These are phyloP conservation scores for Talaromyces funiculosus DNA, from an alignment of 2,329 filamentous ascomycete genomes.

Conservation along the genomic window DNA sequence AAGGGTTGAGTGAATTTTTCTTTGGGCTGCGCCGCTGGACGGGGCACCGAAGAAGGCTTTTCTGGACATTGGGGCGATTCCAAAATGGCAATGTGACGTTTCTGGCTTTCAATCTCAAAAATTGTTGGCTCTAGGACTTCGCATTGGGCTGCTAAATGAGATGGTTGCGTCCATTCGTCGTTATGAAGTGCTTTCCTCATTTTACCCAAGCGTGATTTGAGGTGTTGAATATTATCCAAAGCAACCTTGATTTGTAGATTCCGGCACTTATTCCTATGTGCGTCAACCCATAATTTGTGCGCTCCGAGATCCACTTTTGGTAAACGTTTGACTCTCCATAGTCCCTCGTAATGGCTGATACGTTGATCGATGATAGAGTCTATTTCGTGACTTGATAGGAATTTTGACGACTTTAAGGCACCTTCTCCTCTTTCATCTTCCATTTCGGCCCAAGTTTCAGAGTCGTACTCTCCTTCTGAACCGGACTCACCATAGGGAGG, in stretches of 20 bases:
- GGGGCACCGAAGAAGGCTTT: constrained; percentile 19
- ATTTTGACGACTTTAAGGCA: constrained; percentile 16
- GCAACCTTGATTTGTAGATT: constrained; percentile 42
- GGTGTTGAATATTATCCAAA: constrained; percentile 37
- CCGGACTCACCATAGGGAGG: constrained; percentile 54
- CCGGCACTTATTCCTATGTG: constrained; percentile 34
- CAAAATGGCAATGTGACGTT: constrained; percentile 44
- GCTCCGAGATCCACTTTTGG: constrained; percentile 54
- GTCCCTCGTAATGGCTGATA: constrained; percentile 46
- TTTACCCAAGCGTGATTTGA: constrained; percentile 52
- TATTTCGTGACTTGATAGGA: constrained; percentile 45
- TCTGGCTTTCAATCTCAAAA: constrained; percentile 46
- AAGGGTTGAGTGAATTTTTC: background rate
- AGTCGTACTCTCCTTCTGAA: constrained; percentile 50
- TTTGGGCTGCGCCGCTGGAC: background rate
- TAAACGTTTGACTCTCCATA: constrained; percentile 57
- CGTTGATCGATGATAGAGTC: constrained; percentile 49
- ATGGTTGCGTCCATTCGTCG: constrained; percentile 49
- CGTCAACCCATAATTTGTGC: constrained; percentile 56
- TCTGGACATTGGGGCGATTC: constrained; percentile 28
- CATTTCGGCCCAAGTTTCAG: constrained; percentile 57
- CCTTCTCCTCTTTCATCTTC: constrained; percentile 44
- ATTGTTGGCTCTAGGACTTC: constrained; percentile 60
- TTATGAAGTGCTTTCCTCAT: constrained; percentile 49
- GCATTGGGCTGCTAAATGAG: constrained; percentile 53